Conservation (phyloP, 2,329 filamentous ascomycete genomes). For the Curvularia lunata region DNA sequence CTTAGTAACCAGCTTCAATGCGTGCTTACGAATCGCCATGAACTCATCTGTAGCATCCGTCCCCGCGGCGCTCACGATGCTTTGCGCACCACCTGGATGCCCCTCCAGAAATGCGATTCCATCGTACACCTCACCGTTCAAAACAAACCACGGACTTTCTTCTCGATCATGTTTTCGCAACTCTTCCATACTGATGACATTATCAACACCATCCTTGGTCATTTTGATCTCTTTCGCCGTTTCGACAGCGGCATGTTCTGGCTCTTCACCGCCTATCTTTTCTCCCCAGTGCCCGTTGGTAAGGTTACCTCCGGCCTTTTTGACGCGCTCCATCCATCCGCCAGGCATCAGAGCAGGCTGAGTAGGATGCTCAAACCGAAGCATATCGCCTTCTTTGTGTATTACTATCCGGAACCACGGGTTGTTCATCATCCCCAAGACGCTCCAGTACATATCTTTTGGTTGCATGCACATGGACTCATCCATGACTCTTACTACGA, state of each 20-base stretch:
- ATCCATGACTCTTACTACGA: constrained; percentile 87
- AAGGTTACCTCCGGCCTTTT: constrained; percentile 80
- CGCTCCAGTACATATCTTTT: constrained; percentile 94
- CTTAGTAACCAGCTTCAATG: neutral
- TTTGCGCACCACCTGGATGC: constrained; percentile 85
- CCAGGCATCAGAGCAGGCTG: constrained; percentile 77
- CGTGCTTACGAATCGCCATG: constrained; percentile 80
- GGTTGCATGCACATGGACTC: constrained; percentile 87
- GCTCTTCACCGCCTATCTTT: constrained; percentile 61
- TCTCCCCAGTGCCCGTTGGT: constrained; percentile 87
- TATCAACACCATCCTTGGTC: constrained; percentile 71
- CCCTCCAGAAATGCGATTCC: constrained; percentile 79
- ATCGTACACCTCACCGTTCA: constrained; percentile 88
- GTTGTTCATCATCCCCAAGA: constrained; percentile 98
- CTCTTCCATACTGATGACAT: constrained; percentile 72
- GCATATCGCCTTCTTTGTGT: constrained; percentile 65
- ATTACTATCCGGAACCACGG: constrained; percentile 88
- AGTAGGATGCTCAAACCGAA: constrained; percentile 87
- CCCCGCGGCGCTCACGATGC: constrained; percentile 82
- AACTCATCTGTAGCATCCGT: constrained; percentile 88
- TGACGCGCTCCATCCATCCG: constrained; percentile 94
- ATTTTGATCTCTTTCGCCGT: constrained; percentile 73
- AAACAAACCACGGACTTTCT: constrained; percentile 80
- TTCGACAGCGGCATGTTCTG: constrained; percentile 54
- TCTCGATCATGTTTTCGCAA: constrained; percentile 71